These are phyloP conservation scores for Polytrichum formosum DNA, from an alignment of 225 moss, liverwort and hornwort genomes.

Conservation along the genomic window DNA sequence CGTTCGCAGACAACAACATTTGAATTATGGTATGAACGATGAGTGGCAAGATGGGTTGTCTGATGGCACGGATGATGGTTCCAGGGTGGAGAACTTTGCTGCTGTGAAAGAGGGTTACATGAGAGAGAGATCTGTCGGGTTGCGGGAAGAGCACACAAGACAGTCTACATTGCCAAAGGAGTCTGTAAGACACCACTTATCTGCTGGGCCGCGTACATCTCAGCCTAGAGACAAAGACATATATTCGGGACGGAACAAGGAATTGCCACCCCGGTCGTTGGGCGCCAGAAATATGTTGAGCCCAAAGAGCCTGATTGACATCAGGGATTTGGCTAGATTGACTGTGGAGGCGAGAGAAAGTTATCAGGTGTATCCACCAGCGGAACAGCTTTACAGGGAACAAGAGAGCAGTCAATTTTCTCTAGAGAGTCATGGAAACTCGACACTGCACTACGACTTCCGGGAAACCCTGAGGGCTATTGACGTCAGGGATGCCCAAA, in stretches of 20 bases:
- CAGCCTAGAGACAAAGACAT: constrained; percentile 18
- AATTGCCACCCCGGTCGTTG: constrained; percentile 44
- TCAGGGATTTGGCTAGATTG: constrained; percentile 34
- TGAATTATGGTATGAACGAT: constrained; percentile 1
- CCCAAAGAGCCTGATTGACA: constrained; percentile 34
- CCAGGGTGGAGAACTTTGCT: background rate
- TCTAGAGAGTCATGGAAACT: constrained; percentile 25
- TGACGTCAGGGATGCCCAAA: constrained; percentile 44
- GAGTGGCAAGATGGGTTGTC: constrained; percentile 19
- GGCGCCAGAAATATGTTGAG: constrained; percentile 28
- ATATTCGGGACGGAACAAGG: constrained; percentile 20
- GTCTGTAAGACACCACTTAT: constrained; percentile 11
- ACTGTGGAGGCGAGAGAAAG: constrained; percentile 41
- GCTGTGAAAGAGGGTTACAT: constrained; percentile 22
- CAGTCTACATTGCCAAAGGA: constrained; percentile 18
- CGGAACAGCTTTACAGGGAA: too few relatives aligned
- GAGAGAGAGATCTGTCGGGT: constrained; percentile 16
- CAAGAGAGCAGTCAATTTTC: constrained; percentile 12
- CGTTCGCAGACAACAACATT: constrained; percentile 5
- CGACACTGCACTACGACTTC: constrained; percentile 26
- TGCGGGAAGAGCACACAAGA: constrained; percentile 28
- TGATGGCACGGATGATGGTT: constrained; percentile 11
- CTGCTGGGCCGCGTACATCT: background rate
- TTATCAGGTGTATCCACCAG: constrained; percentile 12
- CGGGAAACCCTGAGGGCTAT: constrained; percentile 43